These are phyloP conservation scores for Cordyceps tenuipes DNA, from an alignment of 2,329 filamentous ascomycete species.

Conservation along the genomic window DNA sequence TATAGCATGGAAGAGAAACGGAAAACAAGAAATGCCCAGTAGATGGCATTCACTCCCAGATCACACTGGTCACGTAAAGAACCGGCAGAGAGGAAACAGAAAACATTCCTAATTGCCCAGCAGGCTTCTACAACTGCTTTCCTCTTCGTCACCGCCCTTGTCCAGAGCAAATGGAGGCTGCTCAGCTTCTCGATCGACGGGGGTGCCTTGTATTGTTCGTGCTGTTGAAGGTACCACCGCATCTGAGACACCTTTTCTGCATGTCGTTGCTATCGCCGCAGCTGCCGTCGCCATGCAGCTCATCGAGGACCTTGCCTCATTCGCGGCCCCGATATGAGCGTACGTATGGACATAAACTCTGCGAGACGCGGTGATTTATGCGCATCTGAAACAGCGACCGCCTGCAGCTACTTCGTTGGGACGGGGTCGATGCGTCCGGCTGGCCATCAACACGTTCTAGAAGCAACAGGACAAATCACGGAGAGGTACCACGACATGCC, in stretches of 20 bases:
- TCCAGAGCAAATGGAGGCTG: background rate
- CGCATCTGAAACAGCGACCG: constrained; percentile 3
- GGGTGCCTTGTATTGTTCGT: background rate
- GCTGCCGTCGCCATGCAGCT: background rate
- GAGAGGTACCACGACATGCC: background rate
- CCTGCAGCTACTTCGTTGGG: background rate
- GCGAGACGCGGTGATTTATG: background rate
- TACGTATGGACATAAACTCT: background rate
- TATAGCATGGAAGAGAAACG: background rate
- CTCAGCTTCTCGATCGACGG: background rate
- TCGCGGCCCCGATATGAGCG: background rate
- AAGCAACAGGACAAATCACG: background rate
- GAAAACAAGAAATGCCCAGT: background rate
- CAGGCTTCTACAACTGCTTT: background rate
- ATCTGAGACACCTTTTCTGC: constrained; percentile 7
- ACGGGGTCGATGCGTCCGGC: background rate
- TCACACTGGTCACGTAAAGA: too few species aligned
- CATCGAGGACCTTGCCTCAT: background rate
- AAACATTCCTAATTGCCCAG: background rate
- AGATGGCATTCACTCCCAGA: background rate
- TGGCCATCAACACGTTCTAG: background rate
- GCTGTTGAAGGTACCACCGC: background rate
- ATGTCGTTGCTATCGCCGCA: background rate
- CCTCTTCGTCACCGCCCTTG: background rate
- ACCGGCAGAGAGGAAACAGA: background rate